A percentile compares a stretch with the other conserved stretches of the same genome.
phyloP scores from a whole-genome alignment of 345 rosid genomes.

The Mallotus nudiflorus region DNA sequence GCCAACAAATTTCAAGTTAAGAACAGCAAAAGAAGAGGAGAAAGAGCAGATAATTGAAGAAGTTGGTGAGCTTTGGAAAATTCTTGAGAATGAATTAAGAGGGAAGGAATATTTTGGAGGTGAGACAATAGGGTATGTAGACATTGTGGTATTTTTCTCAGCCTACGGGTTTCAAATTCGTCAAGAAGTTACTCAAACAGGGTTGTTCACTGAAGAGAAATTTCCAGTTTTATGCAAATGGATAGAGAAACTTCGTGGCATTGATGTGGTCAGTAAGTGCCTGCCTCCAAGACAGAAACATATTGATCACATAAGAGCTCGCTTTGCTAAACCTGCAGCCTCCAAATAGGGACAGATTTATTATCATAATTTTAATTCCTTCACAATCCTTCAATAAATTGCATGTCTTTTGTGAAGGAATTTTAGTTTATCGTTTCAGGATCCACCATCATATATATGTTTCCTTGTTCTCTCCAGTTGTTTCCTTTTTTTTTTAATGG shows the following conservation, averaged over 20 bases:
- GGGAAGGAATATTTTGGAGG: constrained; percentile 3
- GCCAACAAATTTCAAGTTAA: not conserved
- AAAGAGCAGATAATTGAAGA: not conserved
- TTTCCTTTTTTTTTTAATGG: too few species aligned
- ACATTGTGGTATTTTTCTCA: not conserved
- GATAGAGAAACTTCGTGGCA: not conserved
- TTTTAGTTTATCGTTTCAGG: too few species aligned
- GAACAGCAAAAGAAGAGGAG: not conserved
- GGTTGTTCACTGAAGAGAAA: not conserved
- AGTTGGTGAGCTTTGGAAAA: not conserved
- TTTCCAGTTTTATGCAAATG: not conserved
- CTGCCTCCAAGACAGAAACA: not conserved
- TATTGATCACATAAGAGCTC: not conserved
- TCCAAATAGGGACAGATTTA: not conserved
- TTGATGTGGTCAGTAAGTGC: not conserved
- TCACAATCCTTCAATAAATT: too few species aligned
- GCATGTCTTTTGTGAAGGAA: too few species aligned
- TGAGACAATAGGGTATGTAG: not conserved
- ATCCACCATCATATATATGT: too few species aligned
- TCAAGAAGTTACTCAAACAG: not conserved
- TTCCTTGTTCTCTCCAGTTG: too few species aligned
- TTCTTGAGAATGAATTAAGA: not conserved
- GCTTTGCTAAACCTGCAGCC: not conserved
- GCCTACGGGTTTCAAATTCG: not conserved
- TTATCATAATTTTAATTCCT: too few species aligned